Evolutionary conservation across 2,329 filamentous ascomycete species (phyloP).

Genomic region (Tympanopsis confertula): DNA sequence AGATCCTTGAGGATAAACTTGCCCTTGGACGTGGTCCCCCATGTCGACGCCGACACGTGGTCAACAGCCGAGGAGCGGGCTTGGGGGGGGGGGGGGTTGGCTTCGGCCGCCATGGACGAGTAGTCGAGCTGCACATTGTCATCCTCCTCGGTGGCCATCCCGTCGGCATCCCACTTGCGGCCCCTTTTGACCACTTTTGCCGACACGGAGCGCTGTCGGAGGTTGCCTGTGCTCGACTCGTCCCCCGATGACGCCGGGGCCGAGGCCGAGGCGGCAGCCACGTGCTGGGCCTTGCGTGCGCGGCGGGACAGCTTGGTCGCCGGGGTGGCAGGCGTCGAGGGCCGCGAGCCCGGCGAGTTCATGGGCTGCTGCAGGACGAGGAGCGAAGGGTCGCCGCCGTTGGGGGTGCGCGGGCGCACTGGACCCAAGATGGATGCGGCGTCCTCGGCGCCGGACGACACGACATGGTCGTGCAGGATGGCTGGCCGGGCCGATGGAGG

Average conservation of each 20-base stretch:
- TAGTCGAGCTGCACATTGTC: slow-evolving; percentile 77
- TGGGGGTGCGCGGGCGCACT: background rate
- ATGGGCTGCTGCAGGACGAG: no score
- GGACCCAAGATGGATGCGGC: no score
- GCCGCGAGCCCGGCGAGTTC: background rate
- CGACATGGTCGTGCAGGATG: slow-evolving; percentile 2
- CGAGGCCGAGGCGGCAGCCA: slow-evolving; percentile 32
- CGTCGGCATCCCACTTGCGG: slow-evolving; percentile 85
- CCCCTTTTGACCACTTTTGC: slow-evolving; percentile 64
- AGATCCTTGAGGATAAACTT: slow-evolving; percentile 90
- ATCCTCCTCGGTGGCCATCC: slow-evolving; percentile 71
- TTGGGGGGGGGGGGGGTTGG: slow-evolving; percentile 39
- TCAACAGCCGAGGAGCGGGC: slow-evolving; percentile 48
- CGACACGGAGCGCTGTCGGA: slow-evolving; percentile 32
- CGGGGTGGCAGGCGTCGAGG: slow-evolving; percentile 36
- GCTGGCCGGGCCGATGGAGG: background rate
- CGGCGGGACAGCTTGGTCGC: slow-evolving; percentile 69
- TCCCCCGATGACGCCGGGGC: slow-evolving; percentile 71
- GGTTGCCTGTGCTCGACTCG: slow-evolving; percentile 51
- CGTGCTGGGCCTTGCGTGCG: slow-evolving; percentile 60
- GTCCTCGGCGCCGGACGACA: background rate
- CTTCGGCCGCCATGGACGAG: slow-evolving; percentile 48
- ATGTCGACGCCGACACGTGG: slow-evolving; percentile 65
- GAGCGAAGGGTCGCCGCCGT: no score
- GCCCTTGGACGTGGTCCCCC: slow-evolving; percentile 76